Evolutionary conservation across 345 rosid genomes (phyloP), one percentile per base, ranked within the genome.

Genomic region (Citrus medica): DNA sequence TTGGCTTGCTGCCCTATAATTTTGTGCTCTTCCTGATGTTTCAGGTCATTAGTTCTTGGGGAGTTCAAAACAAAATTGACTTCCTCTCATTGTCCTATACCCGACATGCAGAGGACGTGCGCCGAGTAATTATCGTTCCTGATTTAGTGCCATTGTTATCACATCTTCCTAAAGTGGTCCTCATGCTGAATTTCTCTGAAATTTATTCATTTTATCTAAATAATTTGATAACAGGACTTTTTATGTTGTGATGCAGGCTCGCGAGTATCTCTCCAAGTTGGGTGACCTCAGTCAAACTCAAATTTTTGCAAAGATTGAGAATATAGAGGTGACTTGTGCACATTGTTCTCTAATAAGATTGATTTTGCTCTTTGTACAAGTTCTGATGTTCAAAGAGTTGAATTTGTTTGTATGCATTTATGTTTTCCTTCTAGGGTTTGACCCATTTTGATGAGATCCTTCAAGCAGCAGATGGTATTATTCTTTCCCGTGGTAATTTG

Each of bases 371-470:
- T 60, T 38, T 22, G 16, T 46, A 62, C 35, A 6, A 76, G 42
- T 71, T 65, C 38, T 25, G 55, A 53, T 37, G 56, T 37, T 46
- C 19, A 21, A 38, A 14, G 72, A 53, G 76, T 48, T 16, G 55
- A 28, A 61, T 37, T 79, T 71, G 30, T 81, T 56, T 73, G 30
- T 46, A 33, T 74, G 6, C 28, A 16, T 42, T 63, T 38, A 37
- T 68, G 2, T 56, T 56, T 22, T 72, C 64, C 42, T 73, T 42
- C 75, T 32, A 96, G 99, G 99, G 99, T 66, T 84, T 94, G 76
- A 90, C 89, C 74, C 98, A 96, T 85, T 96, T 96, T 79, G 99
- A 96, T 83, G 99, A 96, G 88, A 96, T 96, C 84, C 92, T 96
- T 78, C 93, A 89, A 91, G 99, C 88, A 89, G 98, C 99, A 69